A percentile compares a stretch with the other conserved stretches of the same genome.
Evolutionary conservation across 805 yeast species (phyloP).

Genomic region (Yamadazyma olivae): DNA sequence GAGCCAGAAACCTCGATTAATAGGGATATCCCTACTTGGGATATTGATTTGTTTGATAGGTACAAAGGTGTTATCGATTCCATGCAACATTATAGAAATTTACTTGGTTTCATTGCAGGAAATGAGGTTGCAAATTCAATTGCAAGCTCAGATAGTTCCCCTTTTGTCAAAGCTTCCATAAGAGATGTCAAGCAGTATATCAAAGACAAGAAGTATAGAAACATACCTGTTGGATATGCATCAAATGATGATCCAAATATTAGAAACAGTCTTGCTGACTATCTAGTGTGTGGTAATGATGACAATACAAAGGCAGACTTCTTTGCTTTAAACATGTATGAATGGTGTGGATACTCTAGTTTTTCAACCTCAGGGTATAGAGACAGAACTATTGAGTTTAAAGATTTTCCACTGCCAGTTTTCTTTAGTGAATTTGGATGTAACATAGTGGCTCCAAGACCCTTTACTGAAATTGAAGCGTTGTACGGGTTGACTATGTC

Average conservation of each 20-base stretch:
- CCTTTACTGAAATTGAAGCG: constrained; percentile 37
- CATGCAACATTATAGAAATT: constrained; percentile 27
- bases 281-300: constrained; percentile 28
- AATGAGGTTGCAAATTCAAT: constrained; percentile 36
- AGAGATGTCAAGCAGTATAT: constrained; percentile 32
- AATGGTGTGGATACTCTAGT: constrained; percentile 41
- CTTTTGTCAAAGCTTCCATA: constrained; percentile 35
- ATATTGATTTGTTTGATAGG: constrained; percentile 23
- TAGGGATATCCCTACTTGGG: constrained; percentile 34
- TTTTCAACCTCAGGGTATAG: constrained; percentile 35
- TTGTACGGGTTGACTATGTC: constrained; percentile 31
- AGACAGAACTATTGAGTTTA: constrained; percentile 30
- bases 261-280: constrained; percentile 24
- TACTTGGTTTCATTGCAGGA: constrained; percentile 40
- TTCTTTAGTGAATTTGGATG: constrained; percentile 42
- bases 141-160: constrained; percentile 25
- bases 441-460: constrained; percentile 32
- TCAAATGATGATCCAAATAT: constrained; percentile 34
- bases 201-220: constrained; percentile 22
- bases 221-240: constrained; percentile 41
- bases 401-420: constrained; percentile 30
- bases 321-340: constrained; percentile 36
- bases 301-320: constrained; percentile 23
- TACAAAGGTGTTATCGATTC: constrained; percentile 33
- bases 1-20: constrained; percentile 35